These are phyloP conservation scores for Limnanthes douglasii DNA, from an alignment of 345 rosid genomes.

Conservation along the genomic window DNA sequence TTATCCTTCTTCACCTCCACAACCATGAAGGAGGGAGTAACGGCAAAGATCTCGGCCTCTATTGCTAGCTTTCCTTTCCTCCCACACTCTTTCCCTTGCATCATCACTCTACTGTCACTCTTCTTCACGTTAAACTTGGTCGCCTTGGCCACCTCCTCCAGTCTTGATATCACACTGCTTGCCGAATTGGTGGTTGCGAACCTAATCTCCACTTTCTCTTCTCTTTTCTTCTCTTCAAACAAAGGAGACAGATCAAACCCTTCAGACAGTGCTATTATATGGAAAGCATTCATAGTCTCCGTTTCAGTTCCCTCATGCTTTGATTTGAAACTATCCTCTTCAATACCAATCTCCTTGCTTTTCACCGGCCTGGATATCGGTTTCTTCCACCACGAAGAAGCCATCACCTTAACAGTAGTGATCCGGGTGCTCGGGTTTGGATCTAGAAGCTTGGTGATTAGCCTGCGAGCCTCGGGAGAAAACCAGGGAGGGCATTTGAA, in stretches of 20 bases:
- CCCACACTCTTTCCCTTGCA: conserved; percentile 67
- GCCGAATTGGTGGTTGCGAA: conserved; percentile 72
- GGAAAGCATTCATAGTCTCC: conserved; percentile 74
- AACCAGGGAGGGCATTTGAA: conserved; percentile 91
- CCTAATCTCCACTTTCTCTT: conserved; percentile 64
- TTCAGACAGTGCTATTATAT: conserved; percentile 70
- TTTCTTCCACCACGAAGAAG: conserved; percentile 69
- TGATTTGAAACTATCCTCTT: conserved; percentile 5
- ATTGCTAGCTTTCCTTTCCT: conserved; percentile 76
- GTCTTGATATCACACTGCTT: conserved; percentile 66
- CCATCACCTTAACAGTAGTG: conserved; percentile 40
- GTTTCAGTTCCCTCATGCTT: conserved; percentile 16
- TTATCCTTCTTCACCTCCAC: conserved; percentile 89
- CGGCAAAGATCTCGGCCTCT: conserved; percentile 62
- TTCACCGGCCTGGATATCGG: conserved; percentile 16
- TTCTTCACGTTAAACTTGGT: conserved; percentile 54
- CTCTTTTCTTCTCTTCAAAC: conserved; percentile 79
- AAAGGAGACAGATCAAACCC: conserved; percentile 83
- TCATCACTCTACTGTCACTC: conserved; percentile 56
- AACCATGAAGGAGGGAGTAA: conserved; percentile 57
- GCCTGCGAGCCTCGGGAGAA: conserved; percentile 57
- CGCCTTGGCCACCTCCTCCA: conserved; percentile 61
- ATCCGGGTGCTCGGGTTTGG: conserved; percentile 63
- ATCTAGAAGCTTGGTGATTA: conserved; percentile 72
- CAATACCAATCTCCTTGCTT: conserved; percentile 13